Evolutionary conservation across 2,329 filamentous ascomycete species (phyloP).

Genomic region (Fusarium metavorans): DNA sequence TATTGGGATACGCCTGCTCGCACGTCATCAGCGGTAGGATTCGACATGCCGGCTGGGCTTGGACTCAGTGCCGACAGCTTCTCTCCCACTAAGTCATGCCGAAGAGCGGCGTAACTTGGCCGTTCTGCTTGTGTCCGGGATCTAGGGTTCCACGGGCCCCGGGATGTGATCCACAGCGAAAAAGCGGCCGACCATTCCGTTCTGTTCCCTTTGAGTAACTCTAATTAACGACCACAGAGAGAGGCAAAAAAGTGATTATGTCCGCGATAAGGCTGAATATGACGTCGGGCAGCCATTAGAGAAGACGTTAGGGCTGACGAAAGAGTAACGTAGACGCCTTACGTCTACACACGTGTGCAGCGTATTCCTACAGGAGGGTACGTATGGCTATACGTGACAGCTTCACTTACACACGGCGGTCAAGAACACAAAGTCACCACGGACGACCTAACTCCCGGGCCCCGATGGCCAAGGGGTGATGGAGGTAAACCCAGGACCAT

Average conservation of each 20-base stretch:
- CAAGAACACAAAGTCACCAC: background rate
- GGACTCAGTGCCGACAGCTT: constrained; percentile 12
- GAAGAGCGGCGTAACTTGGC: constrained; percentile 10
- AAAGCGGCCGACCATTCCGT: constrained; percentile 20
- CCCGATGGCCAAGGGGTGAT: background rate
- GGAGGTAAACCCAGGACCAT: background rate
- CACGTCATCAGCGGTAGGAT: background rate
- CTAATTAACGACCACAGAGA: background rate
- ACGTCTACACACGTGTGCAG: background rate
- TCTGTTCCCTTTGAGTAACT: background rate
- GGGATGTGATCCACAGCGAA: background rate
- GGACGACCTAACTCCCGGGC: background rate
- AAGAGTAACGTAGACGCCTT: background rate
- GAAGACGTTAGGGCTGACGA: constrained; percentile 17
- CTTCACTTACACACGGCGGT: constrained; percentile 7
- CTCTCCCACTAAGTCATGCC: constrained; percentile 11
- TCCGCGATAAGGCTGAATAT: constrained; percentile 22
- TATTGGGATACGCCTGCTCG: constrained; percentile 2
- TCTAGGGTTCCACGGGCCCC: background rate
- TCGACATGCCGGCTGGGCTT: constrained; percentile 2
- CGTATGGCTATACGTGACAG: background rate
- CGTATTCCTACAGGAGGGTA: background rate
- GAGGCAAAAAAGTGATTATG: background rate
- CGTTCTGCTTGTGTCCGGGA: constrained; percentile 1
- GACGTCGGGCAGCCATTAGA: constrained; percentile 3